A percentile compares a stretch with the other conserved stretches of the same genome.
These are phyloP conservation scores for Candida sonorensis DNA, from an alignment of 805 yeast genomes.

Conservation along the genomic window DNA sequence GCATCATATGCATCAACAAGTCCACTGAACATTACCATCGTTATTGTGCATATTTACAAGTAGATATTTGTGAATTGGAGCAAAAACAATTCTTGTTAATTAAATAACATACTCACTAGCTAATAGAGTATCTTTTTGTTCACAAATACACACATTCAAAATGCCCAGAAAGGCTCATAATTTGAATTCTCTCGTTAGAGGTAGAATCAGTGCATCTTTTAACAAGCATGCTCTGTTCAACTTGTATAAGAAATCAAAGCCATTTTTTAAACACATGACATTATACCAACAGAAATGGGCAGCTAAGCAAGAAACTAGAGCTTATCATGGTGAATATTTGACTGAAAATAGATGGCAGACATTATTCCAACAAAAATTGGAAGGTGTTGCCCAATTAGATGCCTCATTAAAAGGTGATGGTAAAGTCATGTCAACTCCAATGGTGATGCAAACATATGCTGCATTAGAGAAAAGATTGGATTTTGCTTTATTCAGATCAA, in stretches of 20 bases:
- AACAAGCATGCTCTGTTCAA: conserved; percentile 90
- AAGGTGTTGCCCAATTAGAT: conserved; percentile 85
- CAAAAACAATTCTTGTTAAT: too few species aligned
- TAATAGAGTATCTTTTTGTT: too few species aligned
- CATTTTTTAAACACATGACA: conserved; percentile 51
- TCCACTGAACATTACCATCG: too few species aligned
- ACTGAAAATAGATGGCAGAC: conserved; percentile 79
- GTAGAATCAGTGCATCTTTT: conserved; percentile 76
- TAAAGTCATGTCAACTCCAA: conserved; percentile 59
- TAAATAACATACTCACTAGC: too few species aligned
- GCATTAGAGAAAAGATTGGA: conserved; percentile 84
- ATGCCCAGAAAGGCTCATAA: conserved; percentile 27
- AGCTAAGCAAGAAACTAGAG: conserved; percentile 86
- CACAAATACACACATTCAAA: too few species aligned
- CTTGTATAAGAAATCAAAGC: conserved; percentile 62
- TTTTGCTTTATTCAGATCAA: conserved; percentile 80
- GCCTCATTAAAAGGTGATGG: conserved; percentile 61
- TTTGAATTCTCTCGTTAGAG: conserved; percentile 25
- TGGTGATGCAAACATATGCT: conserved; percentile 83
- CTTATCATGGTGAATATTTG: conserved; percentile 91
- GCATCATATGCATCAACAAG: too few species aligned
- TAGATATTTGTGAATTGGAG: too few species aligned
- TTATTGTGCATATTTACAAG: too few species aligned
- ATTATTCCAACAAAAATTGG: conserved; percentile 60
- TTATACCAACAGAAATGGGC: conserved; percentile 88